phyloP scores from a whole-genome alignment of 768 basidiomycete species.

The Cystobasidium ongulense region DNA sequence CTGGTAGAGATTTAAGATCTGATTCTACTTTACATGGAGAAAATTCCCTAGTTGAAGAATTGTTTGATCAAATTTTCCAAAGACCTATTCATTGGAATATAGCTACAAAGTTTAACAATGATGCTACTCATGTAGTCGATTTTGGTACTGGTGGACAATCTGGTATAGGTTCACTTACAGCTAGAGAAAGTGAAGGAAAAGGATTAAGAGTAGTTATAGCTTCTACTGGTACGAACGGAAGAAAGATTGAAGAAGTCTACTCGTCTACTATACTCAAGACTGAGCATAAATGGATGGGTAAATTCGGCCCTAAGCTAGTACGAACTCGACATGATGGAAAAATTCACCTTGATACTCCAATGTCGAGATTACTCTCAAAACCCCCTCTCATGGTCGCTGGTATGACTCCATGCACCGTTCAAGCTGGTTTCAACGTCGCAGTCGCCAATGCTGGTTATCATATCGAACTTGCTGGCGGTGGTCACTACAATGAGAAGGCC shows the following conservation, averaged over 20 bases:
- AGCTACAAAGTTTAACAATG: constrained; percentile 78
- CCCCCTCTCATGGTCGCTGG: constrained; percentile 99
- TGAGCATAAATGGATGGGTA: constrained; percentile 87
- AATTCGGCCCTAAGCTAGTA: constrained; percentile 72
- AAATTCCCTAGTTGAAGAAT: constrained; percentile 61
- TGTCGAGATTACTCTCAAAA: constrained; percentile 91
- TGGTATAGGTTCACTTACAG: constrained; percentile 85
- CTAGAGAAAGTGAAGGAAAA: constrained; percentile 81
- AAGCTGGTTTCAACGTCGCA: constrained; percentile 87
- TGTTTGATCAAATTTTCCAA: constrained; percentile 90
- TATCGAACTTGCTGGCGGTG: constrained; percentile 93
- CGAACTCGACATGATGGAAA: constrained; percentile 92
- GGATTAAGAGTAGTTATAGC: constrained; percentile 82
- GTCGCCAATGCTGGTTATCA: constrained; percentile 74
- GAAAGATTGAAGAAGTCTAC: constrained; percentile 65
- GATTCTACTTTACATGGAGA: constrained; percentile 50
- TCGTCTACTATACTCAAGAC: constrained; percentile 57
- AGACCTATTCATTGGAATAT: constrained; percentile 78
- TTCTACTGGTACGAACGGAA: constrained; percentile 82
- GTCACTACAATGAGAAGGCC: constrained; percentile 85
- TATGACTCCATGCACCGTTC: constrained; percentile 96
- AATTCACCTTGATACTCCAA: constrained; percentile 86
- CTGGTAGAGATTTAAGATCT: constrained; percentile 77
- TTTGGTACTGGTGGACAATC: constrained; percentile 92
- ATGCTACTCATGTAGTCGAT: constrained; percentile 88